Conservation (phyloP, 495 filamentous ascomycete species). For the Podospora pseudocomata region DNA sequence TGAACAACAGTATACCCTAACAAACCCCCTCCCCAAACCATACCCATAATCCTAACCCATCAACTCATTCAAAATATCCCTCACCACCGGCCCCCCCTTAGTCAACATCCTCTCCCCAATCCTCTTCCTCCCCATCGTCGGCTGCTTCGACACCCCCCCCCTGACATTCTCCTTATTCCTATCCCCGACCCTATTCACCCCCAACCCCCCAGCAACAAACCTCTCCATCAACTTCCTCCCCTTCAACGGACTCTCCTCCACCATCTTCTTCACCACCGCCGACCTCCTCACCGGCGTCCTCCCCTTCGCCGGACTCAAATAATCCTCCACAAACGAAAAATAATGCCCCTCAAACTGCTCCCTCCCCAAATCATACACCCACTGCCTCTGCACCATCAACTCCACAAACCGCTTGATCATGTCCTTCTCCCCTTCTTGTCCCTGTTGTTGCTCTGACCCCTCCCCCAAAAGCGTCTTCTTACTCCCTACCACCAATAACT, state of each 20-base stretch:
- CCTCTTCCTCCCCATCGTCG: slow-evolving; percentile 20
- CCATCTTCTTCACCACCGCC: neutral
- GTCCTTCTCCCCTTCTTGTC: slow-evolving; percentile 56
- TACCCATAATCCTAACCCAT: slow-evolving; percentile 10
- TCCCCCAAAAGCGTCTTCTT: slow-evolving; percentile 61
- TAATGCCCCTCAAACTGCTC: slow-evolving; percentile 66
- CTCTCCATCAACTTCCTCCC: slow-evolving; percentile 4
- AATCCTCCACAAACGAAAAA: slow-evolving; percentile 37
- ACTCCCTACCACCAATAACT: slow-evolving; percentile 83
- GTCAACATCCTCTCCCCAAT: slow-evolving; percentile 39
- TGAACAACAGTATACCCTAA: neutral
- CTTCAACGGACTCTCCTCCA: slow-evolving; percentile 6
- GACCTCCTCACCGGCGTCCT: slow-evolving; percentile 4
- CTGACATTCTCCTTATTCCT: slow-evolving; percentile 32
- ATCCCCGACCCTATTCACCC: slow-evolving; percentile 5
- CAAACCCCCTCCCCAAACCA: neutral
- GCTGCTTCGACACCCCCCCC: slow-evolving; percentile 12
- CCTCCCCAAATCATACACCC: slow-evolving; percentile 68
- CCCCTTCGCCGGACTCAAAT: slow-evolving; percentile 22
- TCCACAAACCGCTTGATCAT: slow-evolving; percentile 70
- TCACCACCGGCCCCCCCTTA: slow-evolving; percentile 40
- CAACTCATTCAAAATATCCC: slow-evolving; percentile 51
- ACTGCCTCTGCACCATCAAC: slow-evolving; percentile 67
- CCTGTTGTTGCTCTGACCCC: neutral
- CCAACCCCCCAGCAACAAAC: neutral